These are phyloP conservation scores for Ambrosiella cleistominuta DNA, from an alignment of 2,329 filamentous ascomycete species.

Conservation along the genomic window DNA sequence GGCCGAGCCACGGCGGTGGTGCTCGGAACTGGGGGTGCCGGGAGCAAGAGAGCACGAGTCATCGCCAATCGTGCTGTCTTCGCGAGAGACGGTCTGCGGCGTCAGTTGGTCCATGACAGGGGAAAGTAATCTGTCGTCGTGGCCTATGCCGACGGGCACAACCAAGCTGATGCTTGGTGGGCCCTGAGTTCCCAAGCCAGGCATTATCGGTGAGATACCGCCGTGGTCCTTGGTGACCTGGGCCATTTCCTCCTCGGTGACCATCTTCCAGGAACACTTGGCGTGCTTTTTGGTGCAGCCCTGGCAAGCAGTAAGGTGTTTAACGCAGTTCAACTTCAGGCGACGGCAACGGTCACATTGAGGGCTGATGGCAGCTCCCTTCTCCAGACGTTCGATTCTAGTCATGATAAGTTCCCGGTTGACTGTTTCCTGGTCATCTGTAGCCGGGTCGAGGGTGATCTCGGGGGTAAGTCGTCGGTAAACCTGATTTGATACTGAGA, in stretches of 20 bases:
- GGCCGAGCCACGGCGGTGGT: conserved; percentile 5
- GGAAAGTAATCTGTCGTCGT: conserved; percentile 10
- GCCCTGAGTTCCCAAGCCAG: neutral
- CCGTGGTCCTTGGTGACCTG: conserved; percentile 8
- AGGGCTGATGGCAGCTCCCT: conserved; percentile 59
- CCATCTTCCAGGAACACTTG: conserved; percentile 69
- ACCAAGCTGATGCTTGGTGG: conserved; percentile 8
- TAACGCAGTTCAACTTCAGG: conserved; percentile 64
- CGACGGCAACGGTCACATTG: conserved; percentile 72
- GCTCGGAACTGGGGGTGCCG: conserved; percentile 9
- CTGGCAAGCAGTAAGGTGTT: conserved; percentile 71
- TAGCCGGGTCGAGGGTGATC: conserved; percentile 9
- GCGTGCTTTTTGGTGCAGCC: conserved; percentile 84
- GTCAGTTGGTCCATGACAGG: conserved; percentile 10
- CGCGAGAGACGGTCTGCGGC: conserved; percentile 8
- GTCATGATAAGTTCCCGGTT: conserved; percentile 45
- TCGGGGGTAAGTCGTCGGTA: conserved; percentile 10
- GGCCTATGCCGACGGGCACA: conserved; percentile 7
- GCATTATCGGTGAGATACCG: neutral
- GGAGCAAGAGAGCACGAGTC: conserved; percentile 10
- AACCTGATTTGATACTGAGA: conserved; percentile 5
- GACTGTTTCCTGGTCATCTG: conserved; percentile 3
- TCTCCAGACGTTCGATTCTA: conserved; percentile 56
- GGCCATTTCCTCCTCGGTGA: conserved; percentile 51
- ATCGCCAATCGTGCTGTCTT: conserved; percentile 10